These are phyloP conservation scores for Microcera coccophila DNA, from an alignment of 2,329 filamentous ascomycete species.

Conservation along the genomic window DNA sequence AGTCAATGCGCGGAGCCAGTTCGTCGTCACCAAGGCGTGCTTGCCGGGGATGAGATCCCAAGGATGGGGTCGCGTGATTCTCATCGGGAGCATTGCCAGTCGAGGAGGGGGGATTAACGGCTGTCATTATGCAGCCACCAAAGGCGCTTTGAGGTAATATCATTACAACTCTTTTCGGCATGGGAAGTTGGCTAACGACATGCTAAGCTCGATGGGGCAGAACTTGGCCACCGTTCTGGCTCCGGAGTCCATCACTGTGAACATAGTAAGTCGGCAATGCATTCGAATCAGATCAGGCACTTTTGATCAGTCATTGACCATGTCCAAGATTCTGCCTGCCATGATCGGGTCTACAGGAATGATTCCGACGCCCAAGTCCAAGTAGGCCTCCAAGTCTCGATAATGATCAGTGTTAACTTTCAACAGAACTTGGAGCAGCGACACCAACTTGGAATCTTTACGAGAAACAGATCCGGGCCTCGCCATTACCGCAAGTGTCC, in stretches of 20 bases:
- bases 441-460: slow-evolving; percentile 28
- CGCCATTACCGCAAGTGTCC: slow-evolving; percentile 32
- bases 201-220: slow-evolving; percentile 32
- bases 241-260: slow-evolving; percentile 32
- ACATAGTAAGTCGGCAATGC: slow-evolving; percentile 23
- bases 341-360: slow-evolving; percentile 36
- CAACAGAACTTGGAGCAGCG: slow-evolving; percentile 30
- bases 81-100: slow-evolving; percentile 34
- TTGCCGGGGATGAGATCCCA: slow-evolving; percentile 30
- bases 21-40: slow-evolving; percentile 32
- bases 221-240: slow-evolving; percentile 33
- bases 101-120: slow-evolving; percentile 33
- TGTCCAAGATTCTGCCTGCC: slow-evolving; percentile 29
- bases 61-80: slow-evolving; percentile 30
- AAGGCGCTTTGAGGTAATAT: slow-evolving; percentile 27
- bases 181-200: background rate
- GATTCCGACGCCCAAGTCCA: slow-evolving; percentile 31
- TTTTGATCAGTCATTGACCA: background rate
- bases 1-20: slow-evolving; percentile 32
- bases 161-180: background rate
- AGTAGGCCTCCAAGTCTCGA: slow-evolving; percentile 13
- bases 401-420: background rate
- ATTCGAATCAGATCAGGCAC: background rate
- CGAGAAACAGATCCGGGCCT: slow-evolving; percentile 31
- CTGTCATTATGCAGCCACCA: slow-evolving; percentile 35